These are phyloP conservation scores for Phoenix dactylifera DNA, from an alignment of 176 grass and related monocot genomes.

Conservation along the genomic window DNA sequence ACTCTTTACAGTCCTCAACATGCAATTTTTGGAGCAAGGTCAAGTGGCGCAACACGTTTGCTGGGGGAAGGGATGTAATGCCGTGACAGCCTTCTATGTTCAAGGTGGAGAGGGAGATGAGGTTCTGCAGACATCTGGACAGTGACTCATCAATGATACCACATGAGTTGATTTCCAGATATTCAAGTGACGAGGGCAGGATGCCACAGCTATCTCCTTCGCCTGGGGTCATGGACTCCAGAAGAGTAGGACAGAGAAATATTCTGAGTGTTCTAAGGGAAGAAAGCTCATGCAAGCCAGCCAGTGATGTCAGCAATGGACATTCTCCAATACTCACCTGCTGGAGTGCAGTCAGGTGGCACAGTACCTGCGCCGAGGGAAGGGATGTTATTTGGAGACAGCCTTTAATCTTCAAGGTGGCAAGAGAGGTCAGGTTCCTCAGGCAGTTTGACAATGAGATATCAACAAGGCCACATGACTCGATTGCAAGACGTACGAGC, in stretches of 20 bases:
- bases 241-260: background rate
- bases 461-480: background rate
- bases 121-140: background rate
- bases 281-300: background rate
- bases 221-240: background rate
- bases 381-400: slow-evolving; percentile 5
- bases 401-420: background rate
- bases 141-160: slow-evolving; percentile 4
- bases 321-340: background rate
- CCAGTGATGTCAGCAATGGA: background rate
- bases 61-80: slow-evolving; percentile 4
- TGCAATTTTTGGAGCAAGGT: background rate
- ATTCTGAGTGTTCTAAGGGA: background rate
- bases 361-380: background rate
- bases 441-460: background rate
- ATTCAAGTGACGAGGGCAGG: background rate
- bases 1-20: background rate
- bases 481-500: background rate
- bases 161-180: slow-evolving; percentile 1
- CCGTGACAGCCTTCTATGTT: slow-evolving; percentile 6
- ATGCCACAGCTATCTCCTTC: background rate
- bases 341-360: slow-evolving; percentile 1
- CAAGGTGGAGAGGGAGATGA: background rate
- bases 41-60: background rate
- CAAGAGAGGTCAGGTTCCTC: background rate